Evolutionary conservation across 2,329 filamentous ascomycete genomes (phyloP), one percentile per base, ranked within the genome.

Genomic region (Lojkania enalia): DNA sequence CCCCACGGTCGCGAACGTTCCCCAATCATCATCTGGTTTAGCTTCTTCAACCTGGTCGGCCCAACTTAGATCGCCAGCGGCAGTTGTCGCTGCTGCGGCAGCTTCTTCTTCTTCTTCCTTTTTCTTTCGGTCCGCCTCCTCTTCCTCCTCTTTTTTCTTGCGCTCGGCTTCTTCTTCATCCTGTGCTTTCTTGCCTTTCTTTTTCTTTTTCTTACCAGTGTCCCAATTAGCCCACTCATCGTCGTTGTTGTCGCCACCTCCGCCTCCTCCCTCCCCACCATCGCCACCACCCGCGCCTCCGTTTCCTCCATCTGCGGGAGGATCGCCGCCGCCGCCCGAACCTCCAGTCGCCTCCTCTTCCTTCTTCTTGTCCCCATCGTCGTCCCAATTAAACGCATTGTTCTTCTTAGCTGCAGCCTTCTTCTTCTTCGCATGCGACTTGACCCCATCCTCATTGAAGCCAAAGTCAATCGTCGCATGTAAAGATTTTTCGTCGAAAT

Each of bases 401-500:
- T 37, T 18, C 42, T 54, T 55, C 29, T 68, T 67, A 61, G 50
- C 65, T 20, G 72, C 64, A 49, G 76, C 68, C 25, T 74, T 74
- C 51, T 76, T 76, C 67, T 85, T 86, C 46, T 73, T 70, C 21
- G 74, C 76, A 59, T 85, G 77, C 39, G 74, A 64, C 25, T 67
- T 70, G 48, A 76, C 57, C 23, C 73, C 69, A 76, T 81, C 37
- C 75, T 80, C 73, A 40, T 77, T 69, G 19, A 76, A 80, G 16
- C 73, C 72, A 46, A 87, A 81, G 59, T 88, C 83, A 39, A 88
- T 70, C 20, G 72, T 67, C 15, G 71, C 60, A 55, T 64, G 60
- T 16, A 58, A 42, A 29, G 57, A 61, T 55, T 68, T 66, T 43
- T 64, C 58, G 49, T 66, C 58, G 14, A 66, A 18, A 36, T 58